Evolutionary conservation across 73 alveolate species (phyloP), one percentile per base, ranked within the genome.

Genomic region (Paramecium sonneborni): DNA sequence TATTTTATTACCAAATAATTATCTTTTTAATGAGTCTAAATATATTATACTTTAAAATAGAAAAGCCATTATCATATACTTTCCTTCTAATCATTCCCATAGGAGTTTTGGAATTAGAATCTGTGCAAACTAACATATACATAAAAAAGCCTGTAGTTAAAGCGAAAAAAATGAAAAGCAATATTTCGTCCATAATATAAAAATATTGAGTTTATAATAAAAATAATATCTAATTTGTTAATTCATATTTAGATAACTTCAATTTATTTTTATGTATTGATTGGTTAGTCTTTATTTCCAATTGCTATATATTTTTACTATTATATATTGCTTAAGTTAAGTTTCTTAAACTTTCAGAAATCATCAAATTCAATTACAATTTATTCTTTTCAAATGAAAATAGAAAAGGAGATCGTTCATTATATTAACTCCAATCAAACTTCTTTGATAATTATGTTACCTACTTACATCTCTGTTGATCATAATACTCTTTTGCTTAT

Each of bases 41-140:
- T 52, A n/a, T n/a, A n/a, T n/a, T n/a, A 7, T 88, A 88, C 94
- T 82, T 88, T 32, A 46, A 6, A 11, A 88, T 23, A 1, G 57
- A 30, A 6, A 91, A 91, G 3, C 52, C 55, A 11, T 24, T 26
- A 14, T 41, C 8, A 34, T 43, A 88, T 44, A 88, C 15, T 37
- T 69, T 37, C 55, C 91, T 88, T 44, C 84, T 76, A 12, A 82
- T 62, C 70, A 30, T 39, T 3, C 94, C 90, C 48, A 88, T 43
- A 23, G 87, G 76, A 7, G 57, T 58, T 46, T 70, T 69, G 20
- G 94, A 88, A 46, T 88, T 68, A 2, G 91, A 58, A 72, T 88
- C 94, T 23, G 90, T 82, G 48, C 94, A 88, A 56, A 70, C 74
- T 41, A 88, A 32, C 52, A 88, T n/a, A 52, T 88, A 88, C 69